These are phyloP conservation scores for Larix sibirica DNA, from an alignment of 83 land plant genomes.

Conservation along the genomic window DNA sequence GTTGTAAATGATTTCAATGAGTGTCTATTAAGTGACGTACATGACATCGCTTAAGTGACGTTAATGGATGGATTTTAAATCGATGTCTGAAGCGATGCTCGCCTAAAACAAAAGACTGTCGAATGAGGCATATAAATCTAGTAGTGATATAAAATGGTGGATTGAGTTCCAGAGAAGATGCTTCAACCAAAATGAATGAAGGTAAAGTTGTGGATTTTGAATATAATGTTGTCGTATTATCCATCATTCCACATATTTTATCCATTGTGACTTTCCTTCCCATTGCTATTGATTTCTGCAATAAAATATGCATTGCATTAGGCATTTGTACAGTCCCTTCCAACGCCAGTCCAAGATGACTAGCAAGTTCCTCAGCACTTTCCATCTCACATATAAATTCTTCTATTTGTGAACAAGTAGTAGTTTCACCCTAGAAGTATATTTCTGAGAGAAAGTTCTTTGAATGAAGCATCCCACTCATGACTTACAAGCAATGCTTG, in stretches of 20 bases:
- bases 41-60: too few relatives aligned
- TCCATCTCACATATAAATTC: conserved; percentile 83
- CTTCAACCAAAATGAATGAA: conserved; percentile 82
- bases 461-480: conserved; percentile 70
- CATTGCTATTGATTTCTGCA: conserved; percentile 72
- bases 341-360: conserved; percentile 31
- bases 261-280: conserved; percentile 87
- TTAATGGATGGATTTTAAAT: too few relatives aligned
- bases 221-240: conserved; percentile 60
- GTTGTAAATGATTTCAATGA: too few relatives aligned
- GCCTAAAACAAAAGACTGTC: too few relatives aligned
- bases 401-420: conserved; percentile 56
- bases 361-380: conserved; percentile 73
- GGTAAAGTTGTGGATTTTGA: conserved; percentile 74
- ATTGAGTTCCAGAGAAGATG: conserved; percentile 65
- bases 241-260: conserved; percentile 72
- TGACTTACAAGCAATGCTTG: conserved; percentile 84
- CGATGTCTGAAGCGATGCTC: too few relatives aligned
- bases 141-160: conserved; percentile 66
- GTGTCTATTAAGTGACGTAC: too few relatives aligned
- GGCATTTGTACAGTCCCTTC: conserved; percentile 76
- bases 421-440: conserved; percentile 30
- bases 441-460: conserved; percentile 42
- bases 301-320: conserved; percentile 90
- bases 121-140: too few relatives aligned